Conservation (phyloP, 768 basidiomycete genomes). For the Amanita pseudoporphyria region DNA sequence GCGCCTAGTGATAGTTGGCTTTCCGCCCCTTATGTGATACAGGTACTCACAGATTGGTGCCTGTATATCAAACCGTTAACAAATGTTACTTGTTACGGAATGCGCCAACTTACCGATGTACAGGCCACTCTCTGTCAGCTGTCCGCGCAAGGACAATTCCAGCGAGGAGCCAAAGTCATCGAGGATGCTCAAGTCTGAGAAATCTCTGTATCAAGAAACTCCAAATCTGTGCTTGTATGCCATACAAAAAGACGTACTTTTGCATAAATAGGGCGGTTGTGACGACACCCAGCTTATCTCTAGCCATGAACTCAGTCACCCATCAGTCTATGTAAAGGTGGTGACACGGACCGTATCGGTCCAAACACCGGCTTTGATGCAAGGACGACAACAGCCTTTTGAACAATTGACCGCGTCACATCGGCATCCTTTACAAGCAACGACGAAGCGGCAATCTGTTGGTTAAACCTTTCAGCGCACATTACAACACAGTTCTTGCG, state of each 20-base stretch:
- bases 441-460: constrained; percentile 78
- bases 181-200: constrained; percentile 79
- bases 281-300: constrained; percentile 90
- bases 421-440: constrained; percentile 74
- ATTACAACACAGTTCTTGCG: not conserved
- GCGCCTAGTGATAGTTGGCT: constrained; percentile 38
- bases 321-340: not conserved
- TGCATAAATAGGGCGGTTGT: constrained; percentile 89
- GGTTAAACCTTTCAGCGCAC: constrained; percentile 62
- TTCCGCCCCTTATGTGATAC: constrained; percentile 1
- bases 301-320: constrained; percentile 16
- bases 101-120: constrained; percentile 72
- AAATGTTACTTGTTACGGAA: not conserved
- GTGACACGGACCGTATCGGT: constrained; percentile 63
- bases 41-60: constrained; percentile 56
- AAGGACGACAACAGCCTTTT: constrained; percentile 94
- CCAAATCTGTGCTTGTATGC: not conserved
- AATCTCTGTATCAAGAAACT: constrained; percentile 46
- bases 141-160: constrained; percentile 63
- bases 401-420: constrained; percentile 92
- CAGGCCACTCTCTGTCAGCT: constrained; percentile 85
- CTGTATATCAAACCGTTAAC: constrained; percentile 22
- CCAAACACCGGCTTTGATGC: constrained; percentile 90
- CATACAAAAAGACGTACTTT: constrained; percentile 29
- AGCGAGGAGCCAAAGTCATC: constrained; percentile 78